Percentiles rank a stretch among this genome's conserved stretches.
Evolutionary conservation across 2,329 filamentous ascomycete species (phyloP).

Genomic region (Arthrobotrys sphaeroides): DNA sequence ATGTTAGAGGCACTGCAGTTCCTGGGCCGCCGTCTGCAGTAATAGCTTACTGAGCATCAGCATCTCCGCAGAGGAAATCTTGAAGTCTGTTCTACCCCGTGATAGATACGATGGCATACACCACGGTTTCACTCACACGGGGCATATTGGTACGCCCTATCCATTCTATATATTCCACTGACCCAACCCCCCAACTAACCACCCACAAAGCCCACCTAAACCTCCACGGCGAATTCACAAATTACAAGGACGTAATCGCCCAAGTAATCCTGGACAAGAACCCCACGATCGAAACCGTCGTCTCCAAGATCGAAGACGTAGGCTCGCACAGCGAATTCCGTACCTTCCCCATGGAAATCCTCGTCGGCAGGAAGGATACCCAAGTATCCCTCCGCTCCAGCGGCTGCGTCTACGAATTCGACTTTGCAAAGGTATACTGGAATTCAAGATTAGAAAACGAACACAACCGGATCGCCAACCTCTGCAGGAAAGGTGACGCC

Average conservation of each 20-base stretch:
- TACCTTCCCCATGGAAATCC: constrained; percentile 90
- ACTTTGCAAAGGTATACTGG: constrained; percentile 98
- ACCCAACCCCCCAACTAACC: constrained; percentile 6
- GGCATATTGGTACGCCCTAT: constrained; percentile 75
- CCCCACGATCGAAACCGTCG: constrained; percentile 79
- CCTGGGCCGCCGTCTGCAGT: not conserved
- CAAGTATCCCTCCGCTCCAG: constrained; percentile 84
- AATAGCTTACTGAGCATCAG: constrained; percentile 23
- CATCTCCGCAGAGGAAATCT: constrained; percentile 74
- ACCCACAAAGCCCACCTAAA: constrained; percentile 77
- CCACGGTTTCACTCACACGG: constrained; percentile 84
- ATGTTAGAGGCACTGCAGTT: not conserved
- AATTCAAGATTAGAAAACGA: constrained; percentile 91
- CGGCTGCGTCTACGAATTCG: constrained; percentile 86
- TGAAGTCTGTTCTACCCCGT: constrained; percentile 74
- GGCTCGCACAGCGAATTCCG: constrained; percentile 85
- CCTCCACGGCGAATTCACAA: constrained; percentile 80
- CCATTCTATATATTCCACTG: constrained; percentile 22
- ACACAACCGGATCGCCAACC: constrained; percentile 77
- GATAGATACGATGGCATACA: constrained; percentile 75
- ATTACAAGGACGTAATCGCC: constrained; percentile 86
- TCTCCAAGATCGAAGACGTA: constrained; percentile 93
- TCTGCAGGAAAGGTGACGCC: constrained; percentile 84
- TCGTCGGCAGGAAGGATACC: constrained; percentile 82
- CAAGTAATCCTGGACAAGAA: constrained; percentile 92